Conservation (phyloP, 2,329 filamentous ascomycete genomes). For the Microcyclosporella mali region DNA sequence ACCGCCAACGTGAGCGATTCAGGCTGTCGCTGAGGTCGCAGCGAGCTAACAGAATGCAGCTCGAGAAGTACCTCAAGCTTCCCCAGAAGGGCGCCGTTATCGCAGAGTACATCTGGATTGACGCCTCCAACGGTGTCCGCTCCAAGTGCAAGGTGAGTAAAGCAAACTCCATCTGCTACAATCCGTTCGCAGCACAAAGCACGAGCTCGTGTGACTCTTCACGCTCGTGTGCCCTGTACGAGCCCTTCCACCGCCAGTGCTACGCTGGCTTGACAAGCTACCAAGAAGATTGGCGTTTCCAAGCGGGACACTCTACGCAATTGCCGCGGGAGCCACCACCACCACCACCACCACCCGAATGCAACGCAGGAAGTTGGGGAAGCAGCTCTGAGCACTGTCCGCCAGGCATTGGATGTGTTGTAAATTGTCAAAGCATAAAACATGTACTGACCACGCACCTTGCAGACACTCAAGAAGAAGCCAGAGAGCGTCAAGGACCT, state of each 20-base stretch:
- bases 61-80: conserved; percentile 85
- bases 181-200: background rate
- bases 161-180: background rate
- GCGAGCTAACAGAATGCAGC: conserved; percentile 46
- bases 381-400: background rate
- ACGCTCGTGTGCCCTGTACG: too few species aligned
- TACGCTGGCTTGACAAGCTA: conserved; percentile 11
- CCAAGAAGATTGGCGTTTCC: too few species aligned
- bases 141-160: conserved; percentile 90
- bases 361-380: too few species aligned
- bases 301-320: background rate
- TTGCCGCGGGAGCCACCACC: conserved; percentile 7
- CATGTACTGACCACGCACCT: conserved; percentile 13
- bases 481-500: conserved; percentile 57
- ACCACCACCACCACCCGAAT: too few species aligned
- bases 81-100: conserved; percentile 84
- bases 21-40: conserved; percentile 2
- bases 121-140: conserved; percentile 72
- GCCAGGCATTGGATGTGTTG: conserved; percentile 2
- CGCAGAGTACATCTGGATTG: conserved; percentile 97
- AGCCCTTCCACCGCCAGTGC: conserved; percentile 5
- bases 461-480: conserved; percentile 58
- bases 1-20: conserved; percentile 41
- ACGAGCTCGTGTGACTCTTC: too few species aligned
- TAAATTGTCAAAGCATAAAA: too few species aligned